These are phyloP conservation scores for Echium plantagineum DNA, from an alignment of 257 asterid genomes.

Conservation along the genomic window DNA sequence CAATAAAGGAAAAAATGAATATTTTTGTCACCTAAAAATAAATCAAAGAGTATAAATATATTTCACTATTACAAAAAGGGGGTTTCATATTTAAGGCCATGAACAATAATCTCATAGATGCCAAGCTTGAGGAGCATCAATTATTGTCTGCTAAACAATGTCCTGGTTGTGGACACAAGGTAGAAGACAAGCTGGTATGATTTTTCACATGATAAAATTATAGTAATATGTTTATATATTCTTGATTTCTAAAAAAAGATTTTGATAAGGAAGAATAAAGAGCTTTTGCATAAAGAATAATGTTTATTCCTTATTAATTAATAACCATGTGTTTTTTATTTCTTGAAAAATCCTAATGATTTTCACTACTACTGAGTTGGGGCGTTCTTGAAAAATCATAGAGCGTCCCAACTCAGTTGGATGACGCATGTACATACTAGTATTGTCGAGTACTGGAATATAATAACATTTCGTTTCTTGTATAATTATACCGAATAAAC, in stretches of 20 bases:
- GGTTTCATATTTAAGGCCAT: conserved; percentile 8
- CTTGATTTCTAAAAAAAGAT: conserved; percentile 25
- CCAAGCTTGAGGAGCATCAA: conserved; percentile 94
- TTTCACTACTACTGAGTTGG: no score
- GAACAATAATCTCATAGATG: conserved; percentile 84
- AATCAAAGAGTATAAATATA: neutral
- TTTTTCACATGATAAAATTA: neutral
- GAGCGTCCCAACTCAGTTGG: no score
- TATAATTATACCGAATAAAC: no score
- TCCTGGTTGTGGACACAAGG: conserved; percentile 96
- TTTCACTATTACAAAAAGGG: neutral
- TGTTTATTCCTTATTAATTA: conserved; percentile 9
- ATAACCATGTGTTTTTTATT: neutral
- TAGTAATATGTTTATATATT: no score
- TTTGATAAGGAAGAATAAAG: conserved; percentile 10
- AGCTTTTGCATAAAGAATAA: conserved; percentile 20
- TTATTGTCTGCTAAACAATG: conserved; percentile 82
- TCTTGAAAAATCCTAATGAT: neutral
- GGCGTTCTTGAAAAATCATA: no score
- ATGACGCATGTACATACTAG: no score
- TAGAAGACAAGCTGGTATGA: conserved; percentile 81
- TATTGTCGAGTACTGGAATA: no score
- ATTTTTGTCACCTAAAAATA: neutral
- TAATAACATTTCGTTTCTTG: no score
- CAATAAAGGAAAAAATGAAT: neutral